A percentile compares a stretch with the other conserved stretches of the same genome.
phyloP scores from a whole-genome alignment of 805 yeast genomes.

The Cyberlindnera mrakii region DNA sequence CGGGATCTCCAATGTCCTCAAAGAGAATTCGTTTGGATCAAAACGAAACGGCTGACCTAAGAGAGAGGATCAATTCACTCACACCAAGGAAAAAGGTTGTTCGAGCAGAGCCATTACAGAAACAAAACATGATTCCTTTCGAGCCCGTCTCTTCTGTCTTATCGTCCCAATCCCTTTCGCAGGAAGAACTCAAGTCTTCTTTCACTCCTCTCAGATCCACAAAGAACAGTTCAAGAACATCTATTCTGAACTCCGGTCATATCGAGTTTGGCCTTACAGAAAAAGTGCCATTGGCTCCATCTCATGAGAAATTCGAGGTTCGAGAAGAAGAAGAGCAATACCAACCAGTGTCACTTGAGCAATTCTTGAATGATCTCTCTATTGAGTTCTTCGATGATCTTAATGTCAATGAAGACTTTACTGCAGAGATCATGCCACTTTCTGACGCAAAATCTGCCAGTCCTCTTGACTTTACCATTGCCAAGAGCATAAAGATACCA shows the following conservation, averaged over 20 bases:
- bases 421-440: constrained; percentile 11
- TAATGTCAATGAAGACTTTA: constrained; percentile 20
- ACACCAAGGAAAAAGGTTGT: constrained; percentile 18
- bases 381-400: constrained; percentile 24
- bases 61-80: constrained; percentile 20
- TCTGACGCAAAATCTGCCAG: not conserved
- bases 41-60: constrained; percentile 11
- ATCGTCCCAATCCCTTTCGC: constrained; percentile 6
- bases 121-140: not conserved
- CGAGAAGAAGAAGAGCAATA: constrained; percentile 9
- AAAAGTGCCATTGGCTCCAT: constrained; percentile 18
- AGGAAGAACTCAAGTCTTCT: constrained; percentile 13
- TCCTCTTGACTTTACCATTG: constrained; percentile 16
- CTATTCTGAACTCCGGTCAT: constrained; percentile 11
- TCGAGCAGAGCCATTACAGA: not conserved
- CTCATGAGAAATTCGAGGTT: constrained; percentile 12
- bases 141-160: constrained; percentile 1
- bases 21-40: constrained; percentile 12
- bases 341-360: constrained; percentile 19
- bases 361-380: constrained; percentile 20
- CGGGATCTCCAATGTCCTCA: constrained; percentile 24
- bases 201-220: constrained; percentile 23
- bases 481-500: constrained; percentile 19
- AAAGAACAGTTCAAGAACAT: constrained; percentile 8
- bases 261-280: constrained; percentile 14